Conservation (phyloP, 208 protist species). For the Acanthamoeba healyi region DNA sequence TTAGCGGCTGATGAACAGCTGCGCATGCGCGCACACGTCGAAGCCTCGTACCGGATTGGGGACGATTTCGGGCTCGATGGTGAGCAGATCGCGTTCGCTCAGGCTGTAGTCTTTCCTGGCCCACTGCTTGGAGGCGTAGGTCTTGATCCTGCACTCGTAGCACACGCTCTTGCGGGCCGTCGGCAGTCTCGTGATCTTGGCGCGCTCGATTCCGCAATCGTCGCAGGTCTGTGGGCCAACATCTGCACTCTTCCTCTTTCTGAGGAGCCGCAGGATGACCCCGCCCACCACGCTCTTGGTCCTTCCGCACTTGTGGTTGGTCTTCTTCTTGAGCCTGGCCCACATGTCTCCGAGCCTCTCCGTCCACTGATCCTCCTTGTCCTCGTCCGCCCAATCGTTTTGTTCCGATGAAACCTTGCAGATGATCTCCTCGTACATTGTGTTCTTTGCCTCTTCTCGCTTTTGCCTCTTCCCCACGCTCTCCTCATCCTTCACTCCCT, state of each 20-base stretch:
- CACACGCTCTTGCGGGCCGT: background rate
- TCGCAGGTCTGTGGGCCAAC: background rate
- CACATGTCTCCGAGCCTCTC: background rate
- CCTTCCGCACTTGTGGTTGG: background rate
- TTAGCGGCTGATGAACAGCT: background rate
- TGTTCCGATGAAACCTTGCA: background rate
- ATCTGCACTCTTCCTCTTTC: background rate
- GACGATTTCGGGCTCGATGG: background rate
- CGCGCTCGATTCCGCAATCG: background rate
- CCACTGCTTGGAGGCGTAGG: background rate
- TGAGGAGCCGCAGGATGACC: background rate
- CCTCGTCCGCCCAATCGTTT: background rate
- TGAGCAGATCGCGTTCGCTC: background rate
- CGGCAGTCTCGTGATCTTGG: background rate
- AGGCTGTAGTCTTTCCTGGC: background rate
- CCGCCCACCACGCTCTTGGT: background rate
- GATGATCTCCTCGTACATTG: background rate
- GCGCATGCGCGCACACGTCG: no score
- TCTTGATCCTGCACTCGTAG: background rate
- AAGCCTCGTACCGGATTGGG: background rate
- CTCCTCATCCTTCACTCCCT: background rate
- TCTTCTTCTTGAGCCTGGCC: background rate
- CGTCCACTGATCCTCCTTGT: background rate
- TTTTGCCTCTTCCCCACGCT: background rate
- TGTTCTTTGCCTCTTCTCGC: background rate